Conservation (phyloP, 768 basidiomycete species). For the Psilocybe tampanensis region DNA sequence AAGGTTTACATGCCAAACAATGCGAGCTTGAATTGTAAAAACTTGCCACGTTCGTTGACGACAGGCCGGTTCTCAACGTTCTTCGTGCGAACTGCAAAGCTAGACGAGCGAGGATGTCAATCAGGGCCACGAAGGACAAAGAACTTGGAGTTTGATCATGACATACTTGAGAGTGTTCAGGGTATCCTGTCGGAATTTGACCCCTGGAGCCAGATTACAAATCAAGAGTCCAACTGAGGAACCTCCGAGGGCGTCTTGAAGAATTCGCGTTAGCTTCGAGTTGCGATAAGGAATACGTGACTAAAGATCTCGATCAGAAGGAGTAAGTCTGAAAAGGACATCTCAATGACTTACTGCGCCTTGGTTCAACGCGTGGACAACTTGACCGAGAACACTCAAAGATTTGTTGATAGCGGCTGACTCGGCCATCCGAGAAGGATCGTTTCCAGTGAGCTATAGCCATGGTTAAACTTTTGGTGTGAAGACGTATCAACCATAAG, state of each 20-base stretch:
- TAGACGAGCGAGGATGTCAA: conserved; percentile 11
- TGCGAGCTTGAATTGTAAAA: neutral
- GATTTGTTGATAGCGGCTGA: conserved; percentile 90
- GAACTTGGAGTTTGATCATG: neutral
- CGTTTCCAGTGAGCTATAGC: conserved; percentile 76
- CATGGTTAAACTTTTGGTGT: neutral
- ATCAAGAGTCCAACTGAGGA: conserved; percentile 79
- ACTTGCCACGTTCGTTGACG: conserved; percentile 73
- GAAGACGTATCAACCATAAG: neutral
- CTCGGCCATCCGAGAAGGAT: conserved; percentile 85
- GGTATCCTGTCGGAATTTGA: conserved; percentile 83
- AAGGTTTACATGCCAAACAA: conserved; percentile 10
- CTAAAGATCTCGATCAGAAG: conserved; percentile 33
- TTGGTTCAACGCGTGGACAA: conserved; percentile 82
- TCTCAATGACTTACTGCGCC: conserved; percentile 51
- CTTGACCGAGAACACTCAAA: conserved; percentile 83
- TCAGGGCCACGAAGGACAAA: neutral
- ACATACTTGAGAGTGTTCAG: conserved; percentile 88
- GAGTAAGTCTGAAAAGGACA: neutral
- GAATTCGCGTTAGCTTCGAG: conserved; percentile 84
- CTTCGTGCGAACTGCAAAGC: conserved; percentile 84
- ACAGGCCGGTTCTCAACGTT: conserved; percentile 84
- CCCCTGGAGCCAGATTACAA: conserved; percentile 84
- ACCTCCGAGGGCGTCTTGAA: conserved; percentile 91
- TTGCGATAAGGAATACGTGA: conserved; percentile 87